Percentiles rank a stretch among this genome's conserved stretches.
Conservation (phyloP, 352 stramenopile species). For the Peronosclerospora sorghi region DNA sequence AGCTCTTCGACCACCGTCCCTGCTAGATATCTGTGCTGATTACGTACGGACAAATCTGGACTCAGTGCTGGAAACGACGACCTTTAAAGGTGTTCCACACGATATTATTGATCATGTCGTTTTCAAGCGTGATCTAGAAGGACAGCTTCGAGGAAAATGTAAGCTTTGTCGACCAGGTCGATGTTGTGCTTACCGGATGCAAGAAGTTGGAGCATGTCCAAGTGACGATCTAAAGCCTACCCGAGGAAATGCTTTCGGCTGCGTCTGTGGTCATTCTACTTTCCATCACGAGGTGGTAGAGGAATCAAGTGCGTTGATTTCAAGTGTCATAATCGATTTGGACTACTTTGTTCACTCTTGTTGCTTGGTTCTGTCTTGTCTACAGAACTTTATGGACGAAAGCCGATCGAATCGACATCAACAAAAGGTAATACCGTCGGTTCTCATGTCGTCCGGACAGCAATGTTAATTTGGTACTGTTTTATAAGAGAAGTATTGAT, state of each 20-base stretch:
- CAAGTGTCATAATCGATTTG: neutral
- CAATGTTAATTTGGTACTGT: slow-evolving; percentile 3
- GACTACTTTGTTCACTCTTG: slow-evolving; percentile 4
- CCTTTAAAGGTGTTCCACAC: slow-evolving; percentile 64
- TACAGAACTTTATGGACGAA: slow-evolving; percentile 61
- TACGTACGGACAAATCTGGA: slow-evolving; percentile 61
- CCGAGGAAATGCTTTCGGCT: slow-evolving; percentile 25
- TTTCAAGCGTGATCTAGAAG: slow-evolving; percentile 63
- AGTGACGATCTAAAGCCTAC: slow-evolving; percentile 21
- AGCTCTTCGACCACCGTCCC: slow-evolving; percentile 51
- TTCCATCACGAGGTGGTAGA: slow-evolving; percentile 69
- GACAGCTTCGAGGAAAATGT: slow-evolving; percentile 56
- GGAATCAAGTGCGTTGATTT: slow-evolving; percentile 44
- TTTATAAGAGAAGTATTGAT: slow-evolving; percentile 34
- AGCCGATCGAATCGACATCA: slow-evolving; percentile 36
- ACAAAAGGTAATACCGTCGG: slow-evolving; percentile 34
- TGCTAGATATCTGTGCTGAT: slow-evolving; percentile 63
- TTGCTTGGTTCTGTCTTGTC: neutral
- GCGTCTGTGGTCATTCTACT: slow-evolving; percentile 62
- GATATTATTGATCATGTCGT: slow-evolving; percentile 70
- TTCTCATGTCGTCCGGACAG: neutral
- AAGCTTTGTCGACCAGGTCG: slow-evolving; percentile 56
- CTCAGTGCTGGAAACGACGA: slow-evolving; percentile 47
- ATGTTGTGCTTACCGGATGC: slow-evolving; percentile 58
- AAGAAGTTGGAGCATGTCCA: slow-evolving; percentile 19